Base-by-base conservation (phyloP, 768 basidiomycete genomes). In the Suillus fuscotomentosus region DNA sequence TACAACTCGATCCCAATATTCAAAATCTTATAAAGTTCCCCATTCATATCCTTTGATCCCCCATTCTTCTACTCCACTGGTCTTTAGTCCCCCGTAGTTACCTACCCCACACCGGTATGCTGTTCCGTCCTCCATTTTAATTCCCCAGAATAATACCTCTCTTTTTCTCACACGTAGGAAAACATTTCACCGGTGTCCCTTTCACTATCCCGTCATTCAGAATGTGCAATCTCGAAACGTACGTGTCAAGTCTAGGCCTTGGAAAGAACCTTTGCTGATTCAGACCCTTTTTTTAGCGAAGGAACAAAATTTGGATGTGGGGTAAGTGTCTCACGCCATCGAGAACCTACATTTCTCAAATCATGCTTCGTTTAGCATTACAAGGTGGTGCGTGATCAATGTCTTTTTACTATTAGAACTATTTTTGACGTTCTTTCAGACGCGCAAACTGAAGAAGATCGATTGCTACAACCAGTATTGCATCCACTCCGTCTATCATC, bases 301-400 rank as follows among this genome's bases (percentile, higher is more conserved):
- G 91, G 88, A 67, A 87, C 84, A 66, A 86, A 87, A 79, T 81
- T 87, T 71, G 89, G 88, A 72, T 93, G 91, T 74, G 91, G 91
- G 73, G 75, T 71, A 75, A 75, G 70, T 68, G 27, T 73, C 68
- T 64, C 76, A 71, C 76, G 75, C 71, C 11, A 7, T 31, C 31
- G 31, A 31, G 31, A 31, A 31, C 31, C 4, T 61, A 62, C 38
- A 38, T 10, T 63, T 63, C 63, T 60, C 39, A 67, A 31, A 38
- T 66, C 59, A 67, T 60, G 62, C 54, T 27, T 56, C 69, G 51
- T 66, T 60, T 67, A 84, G 83, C 92, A 93, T 81, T 93, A 92
- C 76, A 80, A 86, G 60, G 83, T 87, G 70, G 88, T 89, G 63
- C 69, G 86, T 80, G 72, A 69, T 84, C 78, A 71, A 79, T 77